Base-by-base conservation (phyloP, 2,329 filamentous ascomycete genomes). In the Sarocladium kiliense region DNA sequence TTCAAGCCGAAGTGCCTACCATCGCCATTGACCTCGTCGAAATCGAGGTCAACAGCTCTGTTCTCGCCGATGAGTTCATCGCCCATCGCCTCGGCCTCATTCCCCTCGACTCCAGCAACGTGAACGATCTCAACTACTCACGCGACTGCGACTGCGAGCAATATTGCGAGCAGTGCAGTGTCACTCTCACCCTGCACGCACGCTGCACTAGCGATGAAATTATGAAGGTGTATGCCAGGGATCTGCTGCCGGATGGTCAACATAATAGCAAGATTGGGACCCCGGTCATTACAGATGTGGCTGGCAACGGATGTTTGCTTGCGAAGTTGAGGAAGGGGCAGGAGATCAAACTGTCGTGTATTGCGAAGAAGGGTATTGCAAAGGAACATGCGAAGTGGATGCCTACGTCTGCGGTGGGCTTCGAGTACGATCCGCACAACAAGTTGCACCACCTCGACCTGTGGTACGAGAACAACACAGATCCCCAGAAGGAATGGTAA, bases 321-420 rank as follows among this genome's bases (percentile, higher is more conserved):
- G 89, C 88, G 65, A 97, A 97, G 78, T 76, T 99, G 67, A 82
- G 93, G 57, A 88, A 87, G 66, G 91, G 88, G 2, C 94, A 99
- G 74, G 91, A 96, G 71, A 76, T 99, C 58, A 87, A 91, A 69
- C 83, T 99, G 66, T 89, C 84, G 58, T 97, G 93, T 68, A 88
- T 97, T 61, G 94, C 93, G 53, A 97, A 96, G 79, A 97, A 97
- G 79, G 94, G 94, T 1, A 97, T 97, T 61, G 92, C 93, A 36
- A 99, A 99, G 78, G 94, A 99, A 71, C 94, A 99, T 72, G 90
- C 94, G 10, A 99, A 99, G 73, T 99, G 94, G 94, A 89, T 91
- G 65, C 92, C 94, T 2, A 93, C 89, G 34, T 82, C 91, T 39
- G 94, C 94, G 3, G 86, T 99, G 39, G 92, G 91, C 23, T 99